phyloP scores from a whole-genome alignment of 2,329 filamentous ascomycete genomes.

The Nothopassalora personata region DNA sequence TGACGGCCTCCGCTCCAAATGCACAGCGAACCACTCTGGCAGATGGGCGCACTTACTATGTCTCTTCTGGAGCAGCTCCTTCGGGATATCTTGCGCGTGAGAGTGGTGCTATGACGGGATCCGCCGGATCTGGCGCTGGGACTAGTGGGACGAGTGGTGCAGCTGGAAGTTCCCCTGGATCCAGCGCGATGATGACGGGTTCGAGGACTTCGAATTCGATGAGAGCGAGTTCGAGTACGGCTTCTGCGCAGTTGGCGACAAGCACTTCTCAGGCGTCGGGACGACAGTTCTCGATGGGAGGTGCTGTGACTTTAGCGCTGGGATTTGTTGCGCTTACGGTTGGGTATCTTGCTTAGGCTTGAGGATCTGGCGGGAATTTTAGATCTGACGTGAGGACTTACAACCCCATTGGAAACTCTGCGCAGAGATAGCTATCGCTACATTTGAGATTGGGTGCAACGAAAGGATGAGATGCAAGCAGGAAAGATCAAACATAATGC shows the following conservation, averaged over 20 bases:
- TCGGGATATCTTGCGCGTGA: slow-evolving; percentile 2
- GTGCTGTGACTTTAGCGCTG: background rate
- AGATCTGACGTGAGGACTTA: too few relatives aligned
- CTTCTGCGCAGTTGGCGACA: background rate
- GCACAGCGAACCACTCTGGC: slow-evolving; percentile 7
- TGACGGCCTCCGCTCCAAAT: slow-evolving; percentile 1
- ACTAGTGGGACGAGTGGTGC: too few relatives aligned
- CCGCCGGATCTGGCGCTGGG: background rate
- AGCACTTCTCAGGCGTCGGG: background rate
- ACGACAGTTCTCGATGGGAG: background rate
- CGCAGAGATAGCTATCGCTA: background rate
- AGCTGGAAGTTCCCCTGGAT: too few relatives aligned
- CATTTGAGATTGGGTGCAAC: background rate
- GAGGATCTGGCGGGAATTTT: background rate
- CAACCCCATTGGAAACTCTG: too few relatives aligned
- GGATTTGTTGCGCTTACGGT: background rate
- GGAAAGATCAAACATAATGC: background rate
- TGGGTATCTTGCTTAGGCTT: background rate
- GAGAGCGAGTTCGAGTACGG: background rate
- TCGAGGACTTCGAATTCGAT: background rate
- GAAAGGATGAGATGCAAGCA: background rate
- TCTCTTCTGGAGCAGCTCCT: slow-evolving; percentile 4
- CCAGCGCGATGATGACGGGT: background rate
- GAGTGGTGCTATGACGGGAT: background rate
- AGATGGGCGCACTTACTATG: slow-evolving; percentile 10